Percentiles rank a stretch among this genome's conserved stretches.
Evolutionary conservation across 192 early-diverging fungal species (phyloP).

Genomic region (Gonapodya sp.): DNA sequence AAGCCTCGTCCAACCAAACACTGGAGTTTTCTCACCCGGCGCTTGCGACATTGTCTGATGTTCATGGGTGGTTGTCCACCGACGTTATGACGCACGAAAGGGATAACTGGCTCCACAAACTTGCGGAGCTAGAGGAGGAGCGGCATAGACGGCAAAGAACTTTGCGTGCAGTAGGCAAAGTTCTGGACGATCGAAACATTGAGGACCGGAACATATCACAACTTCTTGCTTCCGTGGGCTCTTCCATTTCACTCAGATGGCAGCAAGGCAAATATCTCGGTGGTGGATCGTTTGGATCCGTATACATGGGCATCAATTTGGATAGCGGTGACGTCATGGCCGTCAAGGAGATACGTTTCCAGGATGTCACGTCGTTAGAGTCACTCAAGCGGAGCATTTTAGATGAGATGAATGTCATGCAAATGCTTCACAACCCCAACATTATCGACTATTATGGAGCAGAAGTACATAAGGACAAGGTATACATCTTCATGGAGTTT

Average conservation of each 20-base stretch:
- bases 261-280: constrained; percentile 77
- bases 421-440: constrained; percentile 78
- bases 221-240: constrained; percentile 57
- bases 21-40: background rate
- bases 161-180: constrained; percentile 57
- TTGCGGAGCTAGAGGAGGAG: constrained; percentile 44
- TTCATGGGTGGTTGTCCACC: background rate
- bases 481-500: constrained; percentile 84
- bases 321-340: constrained; percentile 80
- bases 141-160: constrained; percentile 37
- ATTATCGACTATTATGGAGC: constrained; percentile 85
- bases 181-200: constrained; percentile 62
- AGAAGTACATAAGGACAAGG: constrained; percentile 82
- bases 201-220: constrained; percentile 70
- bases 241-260: constrained; percentile 75
- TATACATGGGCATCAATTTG: constrained; percentile 74
- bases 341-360: constrained; percentile 85
- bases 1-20: background rate
- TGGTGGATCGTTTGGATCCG: constrained; percentile 73
- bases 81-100: constrained; percentile 12
- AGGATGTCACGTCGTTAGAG: constrained; percentile 50
- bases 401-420: constrained; percentile 88
- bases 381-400: constrained; percentile 49
- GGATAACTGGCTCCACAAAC: constrained; percentile 30
- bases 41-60: background rate